Evolutionary conservation across 768 basidiomycete genomes (phyloP).

Genomic region (Suillus subalutaceus): DNA sequence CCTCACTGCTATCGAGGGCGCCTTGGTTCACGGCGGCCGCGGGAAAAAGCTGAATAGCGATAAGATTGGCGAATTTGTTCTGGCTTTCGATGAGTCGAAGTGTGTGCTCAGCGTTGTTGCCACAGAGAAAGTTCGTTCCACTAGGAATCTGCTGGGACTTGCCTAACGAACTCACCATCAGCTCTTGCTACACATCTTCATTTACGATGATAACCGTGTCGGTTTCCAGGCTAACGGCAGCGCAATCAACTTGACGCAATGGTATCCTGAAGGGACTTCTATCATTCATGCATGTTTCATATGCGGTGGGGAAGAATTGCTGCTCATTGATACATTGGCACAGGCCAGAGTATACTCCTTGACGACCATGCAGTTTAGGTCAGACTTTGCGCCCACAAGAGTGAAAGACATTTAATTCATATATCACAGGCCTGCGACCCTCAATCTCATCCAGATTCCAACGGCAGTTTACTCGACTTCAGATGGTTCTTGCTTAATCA

Average conservation of each 20-base stretch:
- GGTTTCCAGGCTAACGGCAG: conserved; percentile 46
- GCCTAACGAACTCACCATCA: conserved; percentile 16
- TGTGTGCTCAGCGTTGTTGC: conserved; percentile 50
- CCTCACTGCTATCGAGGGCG: conserved; percentile 32
- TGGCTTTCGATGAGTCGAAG: conserved; percentile 56
- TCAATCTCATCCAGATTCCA: conserved; percentile 42
- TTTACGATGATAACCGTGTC: conserved; percentile 47
- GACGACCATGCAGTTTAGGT: conserved; percentile 58
- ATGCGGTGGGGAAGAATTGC: conserved; percentile 52
- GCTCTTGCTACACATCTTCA: conserved; percentile 47
- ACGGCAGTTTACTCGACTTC: conserved; percentile 46
- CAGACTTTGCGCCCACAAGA: conserved; percentile 7
- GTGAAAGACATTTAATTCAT: not conserved
- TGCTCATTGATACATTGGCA: conserved; percentile 47
- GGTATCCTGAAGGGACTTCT: conserved; percentile 38
- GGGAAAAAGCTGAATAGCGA: conserved; percentile 43
- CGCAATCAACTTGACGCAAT: conserved; percentile 41
- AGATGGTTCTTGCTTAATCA: conserved; percentile 56
- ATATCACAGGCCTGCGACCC: conserved; percentile 43
- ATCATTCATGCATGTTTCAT: conserved; percentile 49
- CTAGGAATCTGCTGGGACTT: not conserved
- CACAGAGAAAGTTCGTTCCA: conserved; percentile 38
- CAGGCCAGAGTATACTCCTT: conserved; percentile 55
- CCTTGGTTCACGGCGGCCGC: conserved; percentile 26
- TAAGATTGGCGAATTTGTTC: conserved; percentile 49